Evolutionary conservation across 2,329 filamentous ascomycete genomes (phyloP).

Genomic region (Epichloe uncinata): DNA sequence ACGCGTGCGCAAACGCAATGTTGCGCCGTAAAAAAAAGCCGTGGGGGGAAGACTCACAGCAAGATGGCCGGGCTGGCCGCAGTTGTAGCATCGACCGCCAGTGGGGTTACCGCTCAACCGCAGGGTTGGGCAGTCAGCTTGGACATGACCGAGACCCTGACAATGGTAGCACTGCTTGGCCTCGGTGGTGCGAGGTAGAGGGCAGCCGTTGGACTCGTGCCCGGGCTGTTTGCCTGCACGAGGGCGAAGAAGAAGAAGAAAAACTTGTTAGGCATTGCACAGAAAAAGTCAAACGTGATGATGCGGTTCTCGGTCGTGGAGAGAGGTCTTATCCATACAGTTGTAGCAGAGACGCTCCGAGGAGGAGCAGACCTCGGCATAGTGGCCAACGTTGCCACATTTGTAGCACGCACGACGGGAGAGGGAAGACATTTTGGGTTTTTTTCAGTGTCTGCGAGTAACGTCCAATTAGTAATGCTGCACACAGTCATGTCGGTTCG

Average conservation of each 20-base stretch:
- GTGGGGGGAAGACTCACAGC: constrained; percentile 43
- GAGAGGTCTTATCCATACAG: constrained; percentile 45
- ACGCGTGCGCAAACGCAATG: not conserved
- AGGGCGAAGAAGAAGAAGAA: not conserved
- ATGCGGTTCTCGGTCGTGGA: not conserved
- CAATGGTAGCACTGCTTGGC: constrained; percentile 99
- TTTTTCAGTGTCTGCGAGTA: not conserved
- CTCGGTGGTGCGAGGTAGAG: constrained; percentile 90
- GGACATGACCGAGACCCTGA: constrained; percentile 94
- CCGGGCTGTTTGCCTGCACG: constrained; percentile 66
- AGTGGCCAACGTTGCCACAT: constrained; percentile 71
- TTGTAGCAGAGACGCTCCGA: constrained; percentile 99
- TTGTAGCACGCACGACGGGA: constrained; percentile 76
- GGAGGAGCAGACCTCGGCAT: constrained; percentile 87
- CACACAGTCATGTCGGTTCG: not conserved
- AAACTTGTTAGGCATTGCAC: not conserved
- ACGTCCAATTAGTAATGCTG: not conserved
- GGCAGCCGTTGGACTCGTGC: constrained; percentile 97
- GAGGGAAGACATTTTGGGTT: constrained; percentile 56
- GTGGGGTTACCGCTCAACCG: constrained; percentile 73
- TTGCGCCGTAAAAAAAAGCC: no score
- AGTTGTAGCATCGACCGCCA: constrained; percentile 91
- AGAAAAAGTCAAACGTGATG: not conserved
- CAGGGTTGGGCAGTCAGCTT: constrained; percentile 96
- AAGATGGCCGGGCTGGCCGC: constrained; percentile 83